Conservation (phyloP, 1,139 yeast genomes). For the Blastobotrys capitulatus region DNA sequence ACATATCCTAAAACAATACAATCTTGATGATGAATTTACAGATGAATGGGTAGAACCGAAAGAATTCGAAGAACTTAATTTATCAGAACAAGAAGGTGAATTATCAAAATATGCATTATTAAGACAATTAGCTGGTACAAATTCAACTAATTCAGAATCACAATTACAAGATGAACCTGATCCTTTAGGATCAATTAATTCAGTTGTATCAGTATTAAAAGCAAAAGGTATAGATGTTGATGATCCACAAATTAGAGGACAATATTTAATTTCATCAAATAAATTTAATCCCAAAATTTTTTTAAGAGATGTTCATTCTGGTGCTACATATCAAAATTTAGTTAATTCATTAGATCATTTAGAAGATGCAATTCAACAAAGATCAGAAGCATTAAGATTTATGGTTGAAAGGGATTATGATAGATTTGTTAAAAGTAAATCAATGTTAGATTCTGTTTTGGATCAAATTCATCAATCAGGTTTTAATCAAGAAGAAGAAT, state of each 20-base stretch:
- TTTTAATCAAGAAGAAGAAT: conserved; percentile 35
- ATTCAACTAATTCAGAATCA: conserved; percentile 17
- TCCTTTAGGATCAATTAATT: conserved; percentile 34
- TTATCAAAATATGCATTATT: conserved; percentile 25
- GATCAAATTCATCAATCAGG: conserved; percentile 43
- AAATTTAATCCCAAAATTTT: conserved; percentile 66
- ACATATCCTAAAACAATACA: conserved; percentile 21
- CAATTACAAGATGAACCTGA: conserved; percentile 34
- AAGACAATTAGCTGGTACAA: conserved; percentile 22
- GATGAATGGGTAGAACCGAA: conserved; percentile 16
- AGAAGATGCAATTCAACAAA: conserved; percentile 56
- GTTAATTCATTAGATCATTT: conserved; percentile 50
- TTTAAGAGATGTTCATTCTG: conserved; percentile 62
- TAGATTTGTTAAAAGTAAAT: conserved; percentile 71
- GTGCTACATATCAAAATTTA: conserved; percentile 62
- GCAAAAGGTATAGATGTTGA: conserved; percentile 30
- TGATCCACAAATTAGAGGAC: conserved; percentile 31
- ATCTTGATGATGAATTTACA: conserved; percentile 28
- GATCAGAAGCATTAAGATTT: conserved; percentile 58
- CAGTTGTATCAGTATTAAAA: conserved; percentile 29
- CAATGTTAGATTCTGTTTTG: conserved; percentile 54
- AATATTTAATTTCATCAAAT: conserved; percentile 66
- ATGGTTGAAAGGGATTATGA: conserved; percentile 72
- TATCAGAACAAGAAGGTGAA: conserved; percentile 16
- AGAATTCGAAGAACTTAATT: conserved; percentile 16